Percentiles rank a stretch among this genome's conserved stretches.
Evolutionary conservation across 2,329 filamentous ascomycete species (phyloP).

Genomic region (Paracorniculantispora psalliotae): DNA sequence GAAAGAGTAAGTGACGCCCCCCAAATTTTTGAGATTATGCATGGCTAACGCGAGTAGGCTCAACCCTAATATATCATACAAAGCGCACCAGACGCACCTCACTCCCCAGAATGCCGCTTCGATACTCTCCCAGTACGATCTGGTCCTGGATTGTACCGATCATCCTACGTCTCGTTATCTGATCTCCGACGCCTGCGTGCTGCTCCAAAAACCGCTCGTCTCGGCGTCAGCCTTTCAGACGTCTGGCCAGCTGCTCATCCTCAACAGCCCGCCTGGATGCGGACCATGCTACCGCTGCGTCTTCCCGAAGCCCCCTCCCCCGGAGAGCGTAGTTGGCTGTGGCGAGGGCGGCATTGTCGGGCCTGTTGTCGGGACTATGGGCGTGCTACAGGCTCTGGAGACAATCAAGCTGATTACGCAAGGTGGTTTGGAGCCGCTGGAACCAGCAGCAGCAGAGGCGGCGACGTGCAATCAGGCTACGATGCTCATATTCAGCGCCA

Average conservation of each 20-base stretch:
- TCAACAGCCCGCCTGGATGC: constrained; percentile 72
- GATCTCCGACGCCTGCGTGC: constrained; percentile 82
- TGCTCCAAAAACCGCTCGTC: constrained; percentile 73
- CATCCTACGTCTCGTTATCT: constrained; percentile 88
- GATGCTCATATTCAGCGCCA: constrained; percentile 46
- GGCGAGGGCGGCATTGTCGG: constrained; percentile 91
- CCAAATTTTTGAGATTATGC: not conserved
- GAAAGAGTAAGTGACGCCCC: constrained; percentile 38
- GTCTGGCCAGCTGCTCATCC: constrained; percentile 82
- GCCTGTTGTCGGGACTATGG: constrained; percentile 90
- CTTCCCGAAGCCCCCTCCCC: constrained; percentile 81
- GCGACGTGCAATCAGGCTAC: constrained; percentile 23
- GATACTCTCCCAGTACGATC: constrained; percentile 67
- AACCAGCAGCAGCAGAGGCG: constrained; percentile 12
- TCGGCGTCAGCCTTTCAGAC: constrained; percentile 85
- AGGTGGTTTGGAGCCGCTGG: constrained; percentile 20
- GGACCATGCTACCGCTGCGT: constrained; percentile 93
- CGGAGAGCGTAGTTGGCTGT: constrained; percentile 77
- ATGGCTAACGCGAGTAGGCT: constrained; percentile 42
- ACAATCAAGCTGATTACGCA: constrained; percentile 73
- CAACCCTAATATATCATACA: constrained; percentile 66
- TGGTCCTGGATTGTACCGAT: constrained; percentile 93
- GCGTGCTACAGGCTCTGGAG: constrained; percentile 84
- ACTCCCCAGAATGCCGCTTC: constrained; percentile 61
- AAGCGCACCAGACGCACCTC: constrained; percentile 59